Evolutionary conservation across 2,329 filamentous ascomycete genomes (phyloP), one percentile per base, ranked within the genome.

Genomic region (Coniella lustricola): DNA sequence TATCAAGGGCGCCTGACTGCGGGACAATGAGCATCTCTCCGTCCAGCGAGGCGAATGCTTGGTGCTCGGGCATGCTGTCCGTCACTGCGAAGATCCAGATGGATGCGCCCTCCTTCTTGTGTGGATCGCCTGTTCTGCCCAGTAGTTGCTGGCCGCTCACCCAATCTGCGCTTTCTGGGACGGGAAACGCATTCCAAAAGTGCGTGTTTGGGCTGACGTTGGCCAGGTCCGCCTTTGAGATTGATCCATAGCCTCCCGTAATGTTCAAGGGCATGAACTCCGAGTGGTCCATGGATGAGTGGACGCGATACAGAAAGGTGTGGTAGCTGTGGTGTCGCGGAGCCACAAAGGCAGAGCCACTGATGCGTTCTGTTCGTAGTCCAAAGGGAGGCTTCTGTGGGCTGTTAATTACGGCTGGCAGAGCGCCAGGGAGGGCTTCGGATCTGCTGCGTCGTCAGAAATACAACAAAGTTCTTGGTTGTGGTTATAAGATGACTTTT

Each of bases 11-110:
- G 3, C 81, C 81, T 51, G 82, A 74, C 58, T 84, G 81, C 4
- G 77, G 72, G 16, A 85, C 77, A 54, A 85, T 80, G 45, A 84
- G 62, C 54, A 81, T 79, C 59, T 85, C 81, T 4, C 81, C 81
- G 57, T 85, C 81, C 0, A 83, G 81, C 14, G 79, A 84, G 65
- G 86, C 87, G 62, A 87, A 87, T 0, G 83, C 83, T 54, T 81
- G 74, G 39, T 79, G 76, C 17, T 71, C 66, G 21, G 70, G 69
- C 84, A 88, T 88, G 56, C 79, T 76, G 57, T 80, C 82, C 20
- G 82, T 82, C 2, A 80, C 82, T 2, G 81, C 80, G 59, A 82
- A 88, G 51, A 87, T 77, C 61, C 81, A 76, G 43, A 86, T 85
- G 7, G 81, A 83, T 18, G 87, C 56, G 0, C 84, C 84, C 2